Conservation (phyloP, 1,284 basidiomycete species). For the Ganoderma sinense region DNA sequence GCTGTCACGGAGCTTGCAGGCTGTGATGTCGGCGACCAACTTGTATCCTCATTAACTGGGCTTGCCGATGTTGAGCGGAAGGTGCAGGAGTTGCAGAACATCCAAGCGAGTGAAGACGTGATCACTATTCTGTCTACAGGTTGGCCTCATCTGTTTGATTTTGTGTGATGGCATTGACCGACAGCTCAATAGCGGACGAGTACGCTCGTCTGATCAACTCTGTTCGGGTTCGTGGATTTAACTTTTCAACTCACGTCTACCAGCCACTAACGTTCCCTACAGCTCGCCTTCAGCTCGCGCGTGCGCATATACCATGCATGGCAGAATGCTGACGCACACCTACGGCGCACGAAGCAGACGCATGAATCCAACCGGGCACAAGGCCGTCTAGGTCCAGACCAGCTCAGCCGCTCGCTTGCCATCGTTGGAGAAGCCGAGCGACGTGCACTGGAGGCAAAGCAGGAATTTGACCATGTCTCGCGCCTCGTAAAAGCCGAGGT, state of each 20-base stretch:
- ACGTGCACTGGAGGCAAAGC: constrained; percentile 79
- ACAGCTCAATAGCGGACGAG: constrained; percentile 72
- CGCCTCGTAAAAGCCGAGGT: constrained; percentile 92
- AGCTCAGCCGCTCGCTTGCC: constrained; percentile 70
- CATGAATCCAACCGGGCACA: constrained; percentile 86
- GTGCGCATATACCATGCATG: constrained; percentile 84
- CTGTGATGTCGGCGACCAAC: constrained; percentile 79
- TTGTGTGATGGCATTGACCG: neutral
- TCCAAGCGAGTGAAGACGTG: constrained; percentile 83
- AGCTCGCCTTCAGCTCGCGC: constrained; percentile 89
- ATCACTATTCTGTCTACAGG: constrained; percentile 80
- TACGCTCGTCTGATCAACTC: constrained; percentile 92
- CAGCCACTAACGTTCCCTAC: constrained; percentile 9
- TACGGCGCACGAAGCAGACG: constrained; percentile 72
- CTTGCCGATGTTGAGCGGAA: constrained; percentile 79
- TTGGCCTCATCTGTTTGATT: constrained; percentile 36
- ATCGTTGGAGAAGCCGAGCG: constrained; percentile 91
- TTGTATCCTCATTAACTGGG: constrained; percentile 71
- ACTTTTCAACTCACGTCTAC: neutral
- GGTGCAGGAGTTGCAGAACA: constrained; percentile 73
- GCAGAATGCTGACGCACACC: constrained; percentile 83
- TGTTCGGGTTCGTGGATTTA: constrained; percentile 71
- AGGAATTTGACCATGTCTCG: constrained; percentile 90
- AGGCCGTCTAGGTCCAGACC: constrained; percentile 72
- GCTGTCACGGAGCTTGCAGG: constrained; percentile 70